Evolutionary conservation across 202 grass and related monocot genomes (phyloP).

Genomic region (Saccharum hybrid): DNA sequence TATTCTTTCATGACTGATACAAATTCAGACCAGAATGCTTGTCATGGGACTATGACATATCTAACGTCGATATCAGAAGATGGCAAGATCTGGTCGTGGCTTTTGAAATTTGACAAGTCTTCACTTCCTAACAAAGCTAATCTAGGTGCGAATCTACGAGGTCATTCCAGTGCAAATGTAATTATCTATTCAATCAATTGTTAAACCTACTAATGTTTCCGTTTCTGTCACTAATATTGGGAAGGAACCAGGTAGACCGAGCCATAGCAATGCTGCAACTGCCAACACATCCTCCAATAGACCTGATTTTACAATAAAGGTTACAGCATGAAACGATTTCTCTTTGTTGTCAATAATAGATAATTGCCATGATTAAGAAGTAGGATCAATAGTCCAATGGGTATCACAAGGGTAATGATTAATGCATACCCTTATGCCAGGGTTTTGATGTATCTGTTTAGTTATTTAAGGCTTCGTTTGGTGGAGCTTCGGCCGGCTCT

Average conservation of each 20-base stretch:
- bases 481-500: neutral
- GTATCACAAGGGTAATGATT: conserved; percentile 3
- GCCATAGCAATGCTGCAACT: conserved; percentile 50
- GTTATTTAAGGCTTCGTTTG: conserved; percentile 13
- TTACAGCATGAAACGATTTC: conserved; percentile 41
- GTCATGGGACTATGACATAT: conserved; percentile 54
- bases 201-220: conserved; percentile 57
- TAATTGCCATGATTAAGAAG: conserved; percentile 4
- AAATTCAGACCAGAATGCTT: conserved; percentile 48
- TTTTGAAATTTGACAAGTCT: conserved; percentile 75
- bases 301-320: conserved; percentile 73
- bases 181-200: conserved; percentile 38
- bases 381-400: conserved; percentile 9
- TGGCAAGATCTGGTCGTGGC: conserved; percentile 94
- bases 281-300: conserved; percentile 44
- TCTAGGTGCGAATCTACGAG: conserved; percentile 60
- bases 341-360: neutral
- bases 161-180: conserved; percentile 44
- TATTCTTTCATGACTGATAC: conserved; percentile 35
- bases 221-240: conserved; percentile 59
- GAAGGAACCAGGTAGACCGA: conserved; percentile 71
- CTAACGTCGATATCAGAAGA: conserved; percentile 89
- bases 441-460: conserved; percentile 20
- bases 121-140: conserved; percentile 45
- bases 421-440: neutral